These are phyloP conservation scores for Lactifluus pinguis DNA, from an alignment of 768 basidiomycete genomes.

Conservation along the genomic window DNA sequence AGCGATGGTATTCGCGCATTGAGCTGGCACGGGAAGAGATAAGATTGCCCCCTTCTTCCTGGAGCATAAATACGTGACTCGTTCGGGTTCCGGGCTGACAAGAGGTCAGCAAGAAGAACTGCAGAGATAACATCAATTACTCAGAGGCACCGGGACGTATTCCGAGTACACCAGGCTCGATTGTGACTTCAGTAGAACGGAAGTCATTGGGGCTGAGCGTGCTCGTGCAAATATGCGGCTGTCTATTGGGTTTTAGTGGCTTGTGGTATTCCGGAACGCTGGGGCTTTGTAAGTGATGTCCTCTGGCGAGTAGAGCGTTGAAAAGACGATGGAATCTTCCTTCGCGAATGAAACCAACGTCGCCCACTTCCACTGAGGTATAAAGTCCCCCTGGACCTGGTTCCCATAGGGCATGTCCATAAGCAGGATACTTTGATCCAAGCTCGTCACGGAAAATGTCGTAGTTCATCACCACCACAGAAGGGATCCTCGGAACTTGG, in stretches of 20 bases:
- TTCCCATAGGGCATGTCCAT: no score
- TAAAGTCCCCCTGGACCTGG: no score
- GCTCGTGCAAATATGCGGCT: neutral
- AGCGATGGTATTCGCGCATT: neutral
- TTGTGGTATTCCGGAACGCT: neutral
- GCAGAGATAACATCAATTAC: no score
- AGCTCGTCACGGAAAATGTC: no score
- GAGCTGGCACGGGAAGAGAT: no score
- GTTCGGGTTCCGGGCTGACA: neutral
- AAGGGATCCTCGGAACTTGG: no score
- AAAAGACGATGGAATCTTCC: neutral
- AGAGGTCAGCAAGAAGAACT: neutral
- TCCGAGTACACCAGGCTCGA: neutral
- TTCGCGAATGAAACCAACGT: neutral
- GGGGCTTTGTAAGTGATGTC: neutral
- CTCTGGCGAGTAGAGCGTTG: neutral
- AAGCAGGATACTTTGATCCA: no score
- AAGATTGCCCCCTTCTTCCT: no score
- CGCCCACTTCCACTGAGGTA: no score
- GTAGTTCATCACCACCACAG: no score
- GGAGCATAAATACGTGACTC: no score
- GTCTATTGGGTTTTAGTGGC: neutral
- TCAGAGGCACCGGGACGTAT: no score
- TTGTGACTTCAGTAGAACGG: neutral
- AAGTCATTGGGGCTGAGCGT: neutral